phyloP scores from a whole-genome alignment of 257 asterid genomes.

The Nicotiana tabacum region DNA sequence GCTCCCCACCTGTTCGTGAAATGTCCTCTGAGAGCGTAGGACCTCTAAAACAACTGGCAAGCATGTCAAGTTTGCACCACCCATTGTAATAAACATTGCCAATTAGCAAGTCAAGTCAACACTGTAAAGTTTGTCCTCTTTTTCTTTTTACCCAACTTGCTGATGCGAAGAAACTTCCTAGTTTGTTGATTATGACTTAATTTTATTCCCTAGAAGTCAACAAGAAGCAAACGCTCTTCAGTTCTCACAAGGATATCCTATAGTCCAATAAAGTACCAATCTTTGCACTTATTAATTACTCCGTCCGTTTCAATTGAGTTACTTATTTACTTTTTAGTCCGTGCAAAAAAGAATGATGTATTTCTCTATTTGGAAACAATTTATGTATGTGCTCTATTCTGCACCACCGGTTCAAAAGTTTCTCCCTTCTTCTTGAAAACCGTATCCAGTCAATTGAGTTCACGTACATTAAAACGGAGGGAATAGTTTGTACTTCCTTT shows the following conservation, averaged over 20 bases:
- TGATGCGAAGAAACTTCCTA: background rate
- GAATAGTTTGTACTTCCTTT: background rate
- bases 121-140: background rate
- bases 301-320: too few species aligned
- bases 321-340: too few species aligned
- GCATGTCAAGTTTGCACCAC: background rate
- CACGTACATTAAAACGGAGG: too few species aligned
- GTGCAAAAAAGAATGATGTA: too few species aligned
- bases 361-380: too few species aligned
- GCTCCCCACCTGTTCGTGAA: background rate
- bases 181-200: background rate
- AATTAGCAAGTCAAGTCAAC: background rate
- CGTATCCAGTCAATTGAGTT: too few species aligned
- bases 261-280: too few species aligned
- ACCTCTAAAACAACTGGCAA: background rate
- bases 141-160: background rate
- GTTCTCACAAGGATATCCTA: background rate
- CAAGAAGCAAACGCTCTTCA: background rate
- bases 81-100: background rate
- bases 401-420: too few species aligned
- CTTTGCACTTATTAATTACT: too few species aligned
- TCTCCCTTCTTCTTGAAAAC: too few species aligned
- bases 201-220: background rate
- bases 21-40: background rate
- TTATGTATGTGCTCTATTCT: too few species aligned